A percentile compares a stretch with the other conserved stretches of the same genome.
phyloP scores from a whole-genome alignment of 1,139 yeast species.

The Geotrichum cucujoidarum region DNA sequence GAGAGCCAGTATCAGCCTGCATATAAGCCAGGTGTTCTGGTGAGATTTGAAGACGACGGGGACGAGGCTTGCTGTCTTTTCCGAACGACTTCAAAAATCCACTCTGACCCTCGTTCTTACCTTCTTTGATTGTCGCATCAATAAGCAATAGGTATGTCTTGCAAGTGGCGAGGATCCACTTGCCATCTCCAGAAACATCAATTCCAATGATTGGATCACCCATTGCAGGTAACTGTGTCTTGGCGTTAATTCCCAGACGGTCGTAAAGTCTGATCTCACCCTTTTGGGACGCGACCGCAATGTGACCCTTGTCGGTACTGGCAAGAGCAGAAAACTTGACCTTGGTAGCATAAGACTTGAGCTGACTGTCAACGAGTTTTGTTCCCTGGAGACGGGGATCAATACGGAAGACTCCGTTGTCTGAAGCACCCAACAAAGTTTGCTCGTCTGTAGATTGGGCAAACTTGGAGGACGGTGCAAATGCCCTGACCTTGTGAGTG shows the following conservation, averaged over 20 bases:
- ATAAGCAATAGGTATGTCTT: slow-evolving; percentile 61
- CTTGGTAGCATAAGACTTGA: slow-evolving; percentile 50
- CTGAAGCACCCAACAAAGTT: slow-evolving; percentile 65
- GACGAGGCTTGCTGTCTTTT: slow-evolving; percentile 61
- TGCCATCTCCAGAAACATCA: slow-evolving; percentile 74
- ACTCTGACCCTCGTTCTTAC: slow-evolving; percentile 39
- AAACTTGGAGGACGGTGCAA: slow-evolving; percentile 66
- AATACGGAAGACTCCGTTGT: slow-evolving; percentile 60
- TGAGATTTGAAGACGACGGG: slow-evolving; percentile 58
- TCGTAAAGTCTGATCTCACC: slow-evolving; percentile 78
- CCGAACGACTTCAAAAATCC: slow-evolving; percentile 71
- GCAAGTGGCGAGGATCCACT: slow-evolving; percentile 79
- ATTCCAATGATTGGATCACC: slow-evolving; percentile 68
- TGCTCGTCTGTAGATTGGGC: slow-evolving; percentile 69
- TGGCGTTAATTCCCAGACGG: slow-evolving; percentile 71
- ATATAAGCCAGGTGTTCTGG: slow-evolving; percentile 73
- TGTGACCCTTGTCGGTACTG: slow-evolving; percentile 66
- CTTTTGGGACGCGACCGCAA: slow-evolving; percentile 69
- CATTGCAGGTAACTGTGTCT: slow-evolving; percentile 71
- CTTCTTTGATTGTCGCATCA: slow-evolving; percentile 59
- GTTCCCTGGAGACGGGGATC: slow-evolving; percentile 70
- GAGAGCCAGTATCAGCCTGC: slow-evolving; percentile 47
- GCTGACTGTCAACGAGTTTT: slow-evolving; percentile 53
- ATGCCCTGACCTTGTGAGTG: slow-evolving; percentile 46
- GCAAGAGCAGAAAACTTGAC: slow-evolving; percentile 58